phyloP scores from a whole-genome alignment of 2,329 filamentous ascomycete genomes.

The Tolypocladium ovalisporum region DNA sequence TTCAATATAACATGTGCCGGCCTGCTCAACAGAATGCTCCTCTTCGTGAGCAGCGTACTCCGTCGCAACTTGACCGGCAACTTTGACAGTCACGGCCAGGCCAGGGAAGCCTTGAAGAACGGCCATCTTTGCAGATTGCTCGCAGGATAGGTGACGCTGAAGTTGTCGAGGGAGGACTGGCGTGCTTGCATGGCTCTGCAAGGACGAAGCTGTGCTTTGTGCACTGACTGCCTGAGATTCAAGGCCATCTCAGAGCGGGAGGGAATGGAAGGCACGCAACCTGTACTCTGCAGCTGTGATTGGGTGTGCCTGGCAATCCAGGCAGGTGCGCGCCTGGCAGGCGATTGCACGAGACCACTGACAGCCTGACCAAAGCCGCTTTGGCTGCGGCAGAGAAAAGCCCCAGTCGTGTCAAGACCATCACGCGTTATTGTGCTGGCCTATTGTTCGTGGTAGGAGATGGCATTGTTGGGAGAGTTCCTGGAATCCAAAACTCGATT shows the following conservation, averaged over 20 bases:
- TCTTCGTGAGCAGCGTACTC: slow-evolving; percentile 9
- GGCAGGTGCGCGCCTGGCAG: background rate
- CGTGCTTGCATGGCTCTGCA: background rate
- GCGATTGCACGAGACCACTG: background rate
- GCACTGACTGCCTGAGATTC: background rate
- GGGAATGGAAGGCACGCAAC: background rate
- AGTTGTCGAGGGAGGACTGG: background rate
- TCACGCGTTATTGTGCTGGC: background rate
- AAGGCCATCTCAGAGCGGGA: too few species aligned
- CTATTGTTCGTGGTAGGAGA: too few species aligned
- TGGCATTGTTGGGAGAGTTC: too few species aligned
- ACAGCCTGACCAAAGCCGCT: too few species aligned
- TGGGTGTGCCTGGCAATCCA: background rate
- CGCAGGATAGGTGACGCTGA: too few species aligned
- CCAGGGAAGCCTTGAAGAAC: slow-evolving; percentile 8
- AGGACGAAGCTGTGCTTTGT: background rate
- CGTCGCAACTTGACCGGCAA: slow-evolving; percentile 9
- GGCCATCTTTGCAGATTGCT: slow-evolving; percentile 8
- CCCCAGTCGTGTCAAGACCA: too few species aligned
- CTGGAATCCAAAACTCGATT: too few species aligned
- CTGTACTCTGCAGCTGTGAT: background rate
- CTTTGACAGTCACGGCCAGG: slow-evolving; percentile 7
- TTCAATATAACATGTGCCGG: slow-evolving; percentile 11
- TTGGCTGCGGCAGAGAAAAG: too few species aligned
- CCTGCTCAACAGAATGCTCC: background rate